Evolutionary conservation across 163 green algal genomes (phyloP).

Genomic region (Prototheca cutis): DNA sequence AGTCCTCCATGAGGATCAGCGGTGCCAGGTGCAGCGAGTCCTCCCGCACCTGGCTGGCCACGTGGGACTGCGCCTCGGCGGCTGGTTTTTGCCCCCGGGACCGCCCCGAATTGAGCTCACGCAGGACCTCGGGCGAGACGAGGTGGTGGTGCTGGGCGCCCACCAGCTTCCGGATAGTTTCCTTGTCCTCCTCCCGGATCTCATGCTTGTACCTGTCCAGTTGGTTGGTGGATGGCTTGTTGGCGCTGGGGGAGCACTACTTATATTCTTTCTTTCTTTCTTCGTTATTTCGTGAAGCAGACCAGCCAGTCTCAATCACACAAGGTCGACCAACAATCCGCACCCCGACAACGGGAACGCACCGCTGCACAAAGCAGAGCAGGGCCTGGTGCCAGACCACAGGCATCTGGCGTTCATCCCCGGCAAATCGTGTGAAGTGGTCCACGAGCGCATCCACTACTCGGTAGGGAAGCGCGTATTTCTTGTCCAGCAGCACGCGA

Average conservation of each 20-base stretch:
- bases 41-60: conserved; percentile 40
- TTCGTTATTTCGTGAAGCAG: no score
- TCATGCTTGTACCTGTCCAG: conserved; percentile 93
- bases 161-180: conserved; percentile 56
- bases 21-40: conserved; percentile 60
- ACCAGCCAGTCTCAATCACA: no score
- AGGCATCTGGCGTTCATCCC: conserved; percentile 78
- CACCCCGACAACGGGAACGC: no score
- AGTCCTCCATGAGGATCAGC: conserved; percentile 66
- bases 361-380: conserved; percentile 90
- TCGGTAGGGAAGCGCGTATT: conserved; percentile 93
- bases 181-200: conserved; percentile 67
- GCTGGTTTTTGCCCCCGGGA: conserved; percentile 8
- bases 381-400: conserved; percentile 96
- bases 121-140: conserved; percentile 75
- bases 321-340: no score
- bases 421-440: conserved; percentile 82
- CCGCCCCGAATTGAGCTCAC: conserved; percentile 63
- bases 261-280: no score
- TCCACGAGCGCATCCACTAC: conserved; percentile 77
- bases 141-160: conserved; percentile 72
- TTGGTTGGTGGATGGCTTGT: no score
- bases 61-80: not conserved
- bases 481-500: conserved; percentile 94
- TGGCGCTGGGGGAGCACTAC: no score